A percentile compares a stretch with the other conserved stretches of the same genome.
Evolutionary conservation across 2,329 filamentous ascomycete genomes (phyloP).

Genomic region (Ceratocystis albifundus): DNA sequence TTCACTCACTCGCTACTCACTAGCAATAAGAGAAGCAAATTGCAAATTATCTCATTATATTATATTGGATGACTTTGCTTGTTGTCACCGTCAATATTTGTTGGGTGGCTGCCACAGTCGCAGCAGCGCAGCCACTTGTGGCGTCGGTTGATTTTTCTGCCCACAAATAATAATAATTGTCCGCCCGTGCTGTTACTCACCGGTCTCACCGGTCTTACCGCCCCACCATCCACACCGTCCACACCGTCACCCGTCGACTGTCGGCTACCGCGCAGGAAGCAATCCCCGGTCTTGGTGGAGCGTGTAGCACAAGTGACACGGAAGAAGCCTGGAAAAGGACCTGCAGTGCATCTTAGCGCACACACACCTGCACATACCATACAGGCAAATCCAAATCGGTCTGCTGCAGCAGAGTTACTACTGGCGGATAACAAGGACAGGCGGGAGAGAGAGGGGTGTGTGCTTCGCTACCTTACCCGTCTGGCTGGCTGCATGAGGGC

Average conservation of each 20-base stretch:
- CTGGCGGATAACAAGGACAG: background rate
- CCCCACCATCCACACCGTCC: too few relatives aligned
- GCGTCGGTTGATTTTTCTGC: background rate
- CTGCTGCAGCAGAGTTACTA: background rate
- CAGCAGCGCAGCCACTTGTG: background rate
- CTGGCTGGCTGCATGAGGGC: background rate
- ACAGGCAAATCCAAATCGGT: background rate
- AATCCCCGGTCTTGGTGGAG: background rate
- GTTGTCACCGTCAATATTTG: background rate
- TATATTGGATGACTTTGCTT: background rate
- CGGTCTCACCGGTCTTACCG: too few relatives aligned
- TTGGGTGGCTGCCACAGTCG: background rate
- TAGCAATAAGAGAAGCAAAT: too few relatives aligned
- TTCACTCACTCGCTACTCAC: too few relatives aligned
- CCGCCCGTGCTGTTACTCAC: too few relatives aligned
- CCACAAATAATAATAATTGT: background rate
- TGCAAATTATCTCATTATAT: too few relatives aligned
- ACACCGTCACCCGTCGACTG: too few relatives aligned
- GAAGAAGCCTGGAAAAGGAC: background rate
- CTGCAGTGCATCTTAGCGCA: background rate
- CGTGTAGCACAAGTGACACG: background rate
- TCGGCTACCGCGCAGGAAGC: too few relatives aligned
- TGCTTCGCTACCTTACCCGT: background rate
- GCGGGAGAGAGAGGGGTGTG: background rate
- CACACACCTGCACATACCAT: constrained; percentile 4